Percentiles rank a stretch among this genome's conserved stretches.
These are phyloP conservation scores for Cicer cuneatum DNA, from an alignment of 306 rosid species.

Conservation along the genomic window DNA sequence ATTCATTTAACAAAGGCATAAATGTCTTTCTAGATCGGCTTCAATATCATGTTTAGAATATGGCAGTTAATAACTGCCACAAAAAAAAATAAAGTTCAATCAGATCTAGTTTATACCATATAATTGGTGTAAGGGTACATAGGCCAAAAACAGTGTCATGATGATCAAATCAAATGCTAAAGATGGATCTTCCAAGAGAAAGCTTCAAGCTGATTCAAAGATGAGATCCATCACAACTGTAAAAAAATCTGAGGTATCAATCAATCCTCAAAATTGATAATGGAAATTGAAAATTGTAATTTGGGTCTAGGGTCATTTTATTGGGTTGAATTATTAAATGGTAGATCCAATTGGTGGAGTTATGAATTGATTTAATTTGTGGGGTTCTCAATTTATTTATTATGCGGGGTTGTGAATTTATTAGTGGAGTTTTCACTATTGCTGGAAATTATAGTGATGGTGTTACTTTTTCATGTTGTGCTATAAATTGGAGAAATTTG, in stretches of 20 bases:
- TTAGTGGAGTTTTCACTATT: constrained; percentile 26
- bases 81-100: constrained; percentile 25
- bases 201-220: constrained; percentile 57
- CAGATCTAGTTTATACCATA: constrained; percentile 44
- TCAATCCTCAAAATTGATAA: not conserved
- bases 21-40: not conserved
- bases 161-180: constrained; percentile 57
- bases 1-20: constrained; percentile 3
- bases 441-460: not conserved
- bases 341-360: not conserved
- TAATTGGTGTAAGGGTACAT: constrained; percentile 57
- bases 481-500: constrained; percentile 3
- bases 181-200: constrained; percentile 65
- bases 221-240: constrained; percentile 55
- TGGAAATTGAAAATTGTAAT: constrained; percentile 7
- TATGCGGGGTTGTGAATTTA: not conserved
- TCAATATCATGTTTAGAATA: not conserved
- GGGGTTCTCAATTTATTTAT: no score
- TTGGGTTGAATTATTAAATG: constrained; percentile 8
- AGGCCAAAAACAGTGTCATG: constrained; percentile 48
- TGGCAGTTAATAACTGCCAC: not conserved
- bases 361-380: not conserved
- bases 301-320: not conserved
- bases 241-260: constrained; percentile 70
- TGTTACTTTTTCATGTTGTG: not conserved